Base-by-base conservation (phyloP, 1,284 basidiomycete species). In the Calocybe gambosa region DNA sequence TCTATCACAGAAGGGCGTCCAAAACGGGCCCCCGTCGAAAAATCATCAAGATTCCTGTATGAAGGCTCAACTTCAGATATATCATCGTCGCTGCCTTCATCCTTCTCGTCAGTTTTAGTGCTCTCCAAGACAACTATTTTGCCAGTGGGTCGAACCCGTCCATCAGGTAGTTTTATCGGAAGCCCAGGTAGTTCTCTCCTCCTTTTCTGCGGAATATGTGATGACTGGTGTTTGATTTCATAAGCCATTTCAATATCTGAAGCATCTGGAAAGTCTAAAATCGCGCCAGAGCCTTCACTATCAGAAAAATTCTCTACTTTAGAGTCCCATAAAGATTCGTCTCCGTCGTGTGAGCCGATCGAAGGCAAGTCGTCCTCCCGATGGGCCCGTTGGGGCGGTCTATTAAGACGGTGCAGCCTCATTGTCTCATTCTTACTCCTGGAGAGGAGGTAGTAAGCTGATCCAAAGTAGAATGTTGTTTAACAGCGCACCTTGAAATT, bases 101-200 rank as follows among this genome's bases (percentile, higher is more conserved):
- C 67, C 26, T 70, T 66, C 19, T 71, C 69, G 19, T 66, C 67
- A 36, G 68, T 68, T 13, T 67, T 62, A 19, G 60, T 61, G 20
- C 39, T 5, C 19, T 31, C 35, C 3, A 42, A 36, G 25, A 50
- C 54, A 15, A 66, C 59, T 13, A 71, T 53, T 46, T 74, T 74
- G 34, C 73, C 72, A 9, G 71, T 81, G 45, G 77, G 69, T 58
- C 84, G 76, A 50, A 95, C 74, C 50, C 77, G 79, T 1, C 92
- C 92, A 49, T 87, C 76, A 2, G 83, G 74, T 2, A 93, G 73
- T 63, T 94, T 95, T 61, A 93, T 93, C 8, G 92, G 92, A 40
- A 95, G 70, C 36, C 87, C 75, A 43, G 78, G 74, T 41, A 93
- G 77, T 43, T 75, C 74, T 45, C 69, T 67, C 23, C 69, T 67